Percentiles rank a stretch among this genome's conserved stretches.
Evolutionary conservation across 805 yeast genomes (phyloP).

Genomic region (Kregervanrija fluxuum): DNA sequence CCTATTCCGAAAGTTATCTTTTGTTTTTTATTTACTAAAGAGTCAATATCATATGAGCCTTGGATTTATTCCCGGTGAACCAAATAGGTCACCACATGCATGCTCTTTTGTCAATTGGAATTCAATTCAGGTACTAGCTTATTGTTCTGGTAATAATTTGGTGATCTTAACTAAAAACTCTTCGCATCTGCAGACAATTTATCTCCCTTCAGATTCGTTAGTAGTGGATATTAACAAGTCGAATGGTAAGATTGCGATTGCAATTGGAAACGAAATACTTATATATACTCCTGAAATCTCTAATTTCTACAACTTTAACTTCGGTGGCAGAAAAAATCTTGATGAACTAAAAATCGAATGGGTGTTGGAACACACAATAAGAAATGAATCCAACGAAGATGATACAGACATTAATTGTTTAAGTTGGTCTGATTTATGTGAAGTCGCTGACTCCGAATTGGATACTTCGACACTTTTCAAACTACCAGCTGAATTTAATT

Average conservation of each 20-base stretch:
- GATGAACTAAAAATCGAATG: constrained; percentile 26
- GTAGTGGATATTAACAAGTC: constrained; percentile 56
- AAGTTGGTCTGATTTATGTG: constrained; percentile 31
- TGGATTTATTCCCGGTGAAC: constrained; percentile 81
- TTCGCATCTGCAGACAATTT: constrained; percentile 65
- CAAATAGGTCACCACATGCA: constrained; percentile 49
- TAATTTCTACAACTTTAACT: constrained; percentile 30
- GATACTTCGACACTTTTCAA: constrained; percentile 20
- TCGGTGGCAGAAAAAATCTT: constrained; percentile 26
- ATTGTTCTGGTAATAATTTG: constrained; percentile 84
- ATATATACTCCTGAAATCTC: constrained; percentile 54
- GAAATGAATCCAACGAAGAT: constrained; percentile 15
- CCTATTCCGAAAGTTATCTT: too few relatives aligned
- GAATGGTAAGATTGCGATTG: constrained; percentile 59
- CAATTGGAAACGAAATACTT: constrained; percentile 35
- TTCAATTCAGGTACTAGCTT: constrained; percentile 53
- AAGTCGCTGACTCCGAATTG: constrained; percentile 20
- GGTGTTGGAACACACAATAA: constrained; percentile 23
- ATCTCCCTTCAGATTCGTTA: constrained; percentile 56
- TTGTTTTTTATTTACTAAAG: not conserved
- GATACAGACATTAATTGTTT: constrained; percentile 22
- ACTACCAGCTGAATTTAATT: constrained; percentile 28
- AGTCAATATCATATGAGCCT: constrained; percentile 43
- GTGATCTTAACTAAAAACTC: constrained; percentile 52
- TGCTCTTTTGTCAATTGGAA: constrained; percentile 62